Percentiles rank a stretch among this genome's conserved stretches.
These are phyloP conservation scores for Asterochloris erici DNA, from an alignment of 139 green algal genomes.

Conservation along the genomic window DNA sequence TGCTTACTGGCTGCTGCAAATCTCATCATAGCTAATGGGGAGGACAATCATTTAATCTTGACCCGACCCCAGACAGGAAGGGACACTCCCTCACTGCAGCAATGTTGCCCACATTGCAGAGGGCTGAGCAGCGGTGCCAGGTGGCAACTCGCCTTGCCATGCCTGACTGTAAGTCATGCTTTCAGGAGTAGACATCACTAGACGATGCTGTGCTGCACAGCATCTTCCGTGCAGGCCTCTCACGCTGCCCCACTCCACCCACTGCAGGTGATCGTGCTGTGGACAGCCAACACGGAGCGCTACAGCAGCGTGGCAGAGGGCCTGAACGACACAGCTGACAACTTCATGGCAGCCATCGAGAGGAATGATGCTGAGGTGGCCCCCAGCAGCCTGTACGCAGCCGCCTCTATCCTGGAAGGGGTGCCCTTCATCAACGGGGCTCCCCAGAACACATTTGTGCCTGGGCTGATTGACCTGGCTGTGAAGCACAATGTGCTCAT, in stretches of 20 bases:
- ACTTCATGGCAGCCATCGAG: slow-evolving; percentile 85
- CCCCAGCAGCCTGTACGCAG: slow-evolving; percentile 92
- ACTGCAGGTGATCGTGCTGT: slow-evolving; percentile 88
- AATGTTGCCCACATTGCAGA: background rate
- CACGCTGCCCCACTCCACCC: background rate
- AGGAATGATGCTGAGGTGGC: slow-evolving; percentile 77
- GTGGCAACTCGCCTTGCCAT: too few species aligned
- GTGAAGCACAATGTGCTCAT: slow-evolving; percentile 83
- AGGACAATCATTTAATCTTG: too few species aligned
- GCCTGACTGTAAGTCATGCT: too few species aligned
- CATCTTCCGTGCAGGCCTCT: background rate
- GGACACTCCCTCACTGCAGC: too few species aligned
- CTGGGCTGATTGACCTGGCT: slow-evolving; percentile 81
- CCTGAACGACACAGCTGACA: slow-evolving; percentile 95
- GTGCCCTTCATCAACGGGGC: slow-evolving; percentile 98
- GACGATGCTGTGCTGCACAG: too few species aligned
- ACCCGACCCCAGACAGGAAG: too few species aligned
- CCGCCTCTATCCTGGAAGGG: slow-evolving; percentile 88
- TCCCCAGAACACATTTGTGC: slow-evolving; percentile 97
- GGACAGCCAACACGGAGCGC: slow-evolving; percentile 99
- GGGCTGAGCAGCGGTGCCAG: slow-evolving; percentile 36
- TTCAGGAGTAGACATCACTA: too few species aligned
- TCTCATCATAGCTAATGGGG: too few species aligned
- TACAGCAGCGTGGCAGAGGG: slow-evolving; percentile 85
- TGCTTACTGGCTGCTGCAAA: too few species aligned